Percentiles rank a stretch among this genome's conserved stretches.
Evolutionary conservation across 2,329 filamentous ascomycete species (phyloP).

Genomic region (Apiospora koreana): DNA sequence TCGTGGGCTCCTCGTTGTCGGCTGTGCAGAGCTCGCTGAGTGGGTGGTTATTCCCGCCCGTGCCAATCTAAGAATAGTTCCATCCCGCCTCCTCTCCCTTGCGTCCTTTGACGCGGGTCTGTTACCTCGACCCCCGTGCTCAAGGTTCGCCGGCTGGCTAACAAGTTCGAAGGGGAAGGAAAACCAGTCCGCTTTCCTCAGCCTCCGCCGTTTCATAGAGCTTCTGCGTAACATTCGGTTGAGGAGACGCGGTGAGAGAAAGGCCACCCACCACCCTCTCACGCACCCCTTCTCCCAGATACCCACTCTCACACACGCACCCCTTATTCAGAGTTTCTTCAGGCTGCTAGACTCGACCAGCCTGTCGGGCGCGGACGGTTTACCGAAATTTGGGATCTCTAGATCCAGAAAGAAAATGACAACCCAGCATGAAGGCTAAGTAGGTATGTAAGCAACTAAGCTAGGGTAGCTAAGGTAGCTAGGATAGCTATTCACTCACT

Average conservation of each 20-base stretch:
- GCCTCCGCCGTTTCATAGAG: constrained; percentile 1
- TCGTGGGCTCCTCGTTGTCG: not conserved
- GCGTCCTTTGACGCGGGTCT: not conserved
- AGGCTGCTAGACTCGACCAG: not conserved
- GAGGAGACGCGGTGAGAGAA: not conserved
- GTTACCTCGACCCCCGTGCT: not conserved
- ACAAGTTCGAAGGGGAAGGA: not conserved
- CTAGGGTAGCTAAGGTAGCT: not conserved
- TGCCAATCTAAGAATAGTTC: constrained; percentile 1
- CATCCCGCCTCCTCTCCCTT: not conserved
- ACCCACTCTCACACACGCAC: not conserved
- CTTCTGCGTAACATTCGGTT: not conserved
- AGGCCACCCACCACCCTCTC: not conserved
- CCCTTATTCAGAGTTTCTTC: not conserved
- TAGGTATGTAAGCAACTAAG: not conserved
- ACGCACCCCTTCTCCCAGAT: not conserved
- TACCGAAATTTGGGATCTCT: constrained; percentile 5
- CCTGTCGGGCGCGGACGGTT: not conserved
- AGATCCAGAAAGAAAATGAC: not conserved
- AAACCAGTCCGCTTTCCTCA: not conserved
- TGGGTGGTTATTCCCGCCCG: not conserved
- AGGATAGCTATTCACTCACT: not conserved
- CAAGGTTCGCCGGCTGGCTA: not conserved
- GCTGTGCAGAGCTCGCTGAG: not conserved
- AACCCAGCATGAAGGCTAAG: not conserved